Base-by-base conservation (phyloP, 441 rosid species). In the Oxalis stricta region DNA sequence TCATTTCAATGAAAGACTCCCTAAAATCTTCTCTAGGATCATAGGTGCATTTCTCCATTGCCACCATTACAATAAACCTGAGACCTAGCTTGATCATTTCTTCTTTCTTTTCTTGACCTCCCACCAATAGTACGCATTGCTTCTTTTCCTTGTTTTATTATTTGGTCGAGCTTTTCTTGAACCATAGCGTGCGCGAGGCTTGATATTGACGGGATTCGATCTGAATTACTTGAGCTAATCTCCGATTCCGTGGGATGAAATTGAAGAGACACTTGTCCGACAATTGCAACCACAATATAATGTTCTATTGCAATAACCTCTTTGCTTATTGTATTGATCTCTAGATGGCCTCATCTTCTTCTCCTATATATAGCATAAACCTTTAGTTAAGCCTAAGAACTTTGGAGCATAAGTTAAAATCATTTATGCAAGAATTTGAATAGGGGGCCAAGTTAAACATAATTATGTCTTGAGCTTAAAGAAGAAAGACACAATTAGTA, bases 141-240 rank as follows among this genome's bases (percentile, higher is more conserved):
- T 46, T 76, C 71, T 52, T 72, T 71, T 63, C 66, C 69, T 44
- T 77, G 79, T 46, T 65, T 65, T 10, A 88, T 88, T 84, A 84
- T 77, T 54, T 84, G 88, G 55, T 82, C 91, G 11, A 88, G 71
- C 63, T 77, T 77, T 55, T 84, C 85, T 43, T 88, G 97, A 48
- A 88, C 94, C 92, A 84, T 73, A 48, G 79, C 84, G 46, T 84
- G 97, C 24, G 91, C 71, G 15, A 89, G 52, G 73, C 81, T 84
- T n/a, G 98, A 84, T 51, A 84, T 51, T 0, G 84, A 64, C 4
- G 72, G 56, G 20, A 73, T 57, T 19, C 61, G 66, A 30, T 73
- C 71, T 1, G 84, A 60, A 33, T 48, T n/a, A n/a, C n/a, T 34
- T 5, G 52, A 65, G 71, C 66, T n/a, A n/a, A n/a, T 69, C 35